Evolutionary conservation across 768 basidiomycete genomes (phyloP).

Genomic region (Auriscalpium orientale): DNA sequence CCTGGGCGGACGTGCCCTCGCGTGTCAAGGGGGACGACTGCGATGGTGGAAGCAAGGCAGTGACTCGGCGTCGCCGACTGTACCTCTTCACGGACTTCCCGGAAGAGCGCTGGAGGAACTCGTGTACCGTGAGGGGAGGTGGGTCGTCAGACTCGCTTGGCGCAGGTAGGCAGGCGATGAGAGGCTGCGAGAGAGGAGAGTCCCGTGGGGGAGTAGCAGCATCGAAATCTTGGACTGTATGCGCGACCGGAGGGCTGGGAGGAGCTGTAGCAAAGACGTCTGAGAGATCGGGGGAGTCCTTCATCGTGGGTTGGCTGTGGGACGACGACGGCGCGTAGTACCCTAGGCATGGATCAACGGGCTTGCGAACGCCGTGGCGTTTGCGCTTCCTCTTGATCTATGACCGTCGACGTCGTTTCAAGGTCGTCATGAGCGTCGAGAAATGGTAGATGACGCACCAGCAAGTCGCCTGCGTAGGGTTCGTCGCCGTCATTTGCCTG

Average conservation of each 20-base stretch:
- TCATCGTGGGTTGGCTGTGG: neutral
- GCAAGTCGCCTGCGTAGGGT: no score
- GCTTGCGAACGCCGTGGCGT: neutral
- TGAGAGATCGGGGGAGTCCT: neutral
- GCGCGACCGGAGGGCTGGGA: neutral
- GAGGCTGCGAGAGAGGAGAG: neutral
- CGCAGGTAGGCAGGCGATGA: neutral
- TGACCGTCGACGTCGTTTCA: neutral
- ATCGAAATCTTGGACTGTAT: neutral
- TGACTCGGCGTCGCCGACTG: neutral
- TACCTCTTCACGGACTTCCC: neutral
- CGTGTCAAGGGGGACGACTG: neutral
- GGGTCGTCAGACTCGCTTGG: neutral
- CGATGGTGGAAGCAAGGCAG: neutral
- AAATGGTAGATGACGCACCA: no score
- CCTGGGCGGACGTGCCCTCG: neutral
- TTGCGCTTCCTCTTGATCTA: conserved; percentile 12
- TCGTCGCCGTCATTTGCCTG: no score
- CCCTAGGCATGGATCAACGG: neutral
- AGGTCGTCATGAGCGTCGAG: no score
- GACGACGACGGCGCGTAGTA: neutral
- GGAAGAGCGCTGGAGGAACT: neutral
- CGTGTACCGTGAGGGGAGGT: neutral
- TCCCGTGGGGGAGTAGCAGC: neutral
- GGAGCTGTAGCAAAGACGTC: neutral